phyloP scores from a whole-genome alignment of 257 asterid species.

The Vinca minor region DNA sequence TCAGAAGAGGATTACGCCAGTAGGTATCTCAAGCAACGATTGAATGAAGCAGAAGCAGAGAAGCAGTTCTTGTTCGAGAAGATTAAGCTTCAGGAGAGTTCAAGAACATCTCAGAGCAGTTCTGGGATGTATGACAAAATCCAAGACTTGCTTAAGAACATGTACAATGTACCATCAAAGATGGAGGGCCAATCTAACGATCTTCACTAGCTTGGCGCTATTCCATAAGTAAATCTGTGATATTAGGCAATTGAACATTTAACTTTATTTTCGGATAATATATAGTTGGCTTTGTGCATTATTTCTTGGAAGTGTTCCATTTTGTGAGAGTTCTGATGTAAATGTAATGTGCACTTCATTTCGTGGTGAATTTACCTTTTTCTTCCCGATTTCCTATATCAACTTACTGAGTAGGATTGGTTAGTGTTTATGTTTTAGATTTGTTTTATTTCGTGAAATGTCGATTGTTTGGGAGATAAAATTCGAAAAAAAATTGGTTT shows the following conservation, averaged over 20 bases:
- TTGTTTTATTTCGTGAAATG: too few species aligned
- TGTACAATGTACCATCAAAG: too few species aligned
- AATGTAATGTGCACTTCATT: conserved; percentile 5
- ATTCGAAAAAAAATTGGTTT: too few species aligned
- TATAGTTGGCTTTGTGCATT: conserved; percentile 15
- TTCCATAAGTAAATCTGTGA: conserved; percentile 26
- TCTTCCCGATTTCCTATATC: too few species aligned
- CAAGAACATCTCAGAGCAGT: conserved; percentile 56
- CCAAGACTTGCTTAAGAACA: conserved; percentile 71
- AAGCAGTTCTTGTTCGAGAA: conserved; percentile 77
- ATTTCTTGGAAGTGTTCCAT: conserved; percentile 2
- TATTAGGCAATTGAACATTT: conserved; percentile 14
- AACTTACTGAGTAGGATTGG: too few species aligned
- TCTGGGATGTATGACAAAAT: conserved; percentile 63
- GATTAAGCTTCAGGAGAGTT: conserved; percentile 78
- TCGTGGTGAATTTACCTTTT: background rate
- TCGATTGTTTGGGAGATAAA: too few species aligned
- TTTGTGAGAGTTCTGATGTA: conserved; percentile 12
- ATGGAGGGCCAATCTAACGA: too few species aligned
- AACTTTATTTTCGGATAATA: conserved; percentile 16
- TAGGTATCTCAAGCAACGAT: conserved; percentile 77
- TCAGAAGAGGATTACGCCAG: conserved; percentile 86
- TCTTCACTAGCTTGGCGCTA: conserved; percentile 26
- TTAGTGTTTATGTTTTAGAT: too few species aligned
- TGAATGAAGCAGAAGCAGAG: conserved; percentile 96